Percentiles rank a stretch among this genome's conserved stretches.
Evolutionary conservation across 345 rosid species (phyloP).

Genomic region (Jatropha curcas): DNA sequence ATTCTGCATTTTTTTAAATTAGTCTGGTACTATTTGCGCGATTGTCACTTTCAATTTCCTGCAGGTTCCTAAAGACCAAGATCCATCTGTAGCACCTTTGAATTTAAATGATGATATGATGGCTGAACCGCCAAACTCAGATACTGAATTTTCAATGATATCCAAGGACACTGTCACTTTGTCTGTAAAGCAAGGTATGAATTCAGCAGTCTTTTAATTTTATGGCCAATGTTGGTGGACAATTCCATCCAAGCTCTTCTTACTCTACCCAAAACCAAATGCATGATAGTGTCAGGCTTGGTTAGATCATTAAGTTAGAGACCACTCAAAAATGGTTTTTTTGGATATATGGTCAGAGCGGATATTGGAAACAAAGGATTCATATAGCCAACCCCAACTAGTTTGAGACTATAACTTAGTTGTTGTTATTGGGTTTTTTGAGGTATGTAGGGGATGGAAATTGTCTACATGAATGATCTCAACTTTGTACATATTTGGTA

Average conservation of each 20-base stretch:
- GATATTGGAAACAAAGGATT: no score
- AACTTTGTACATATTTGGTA: background rate
- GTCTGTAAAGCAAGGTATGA: constrained; percentile 44
- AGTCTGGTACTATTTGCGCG: background rate
- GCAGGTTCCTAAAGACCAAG: constrained; percentile 40
- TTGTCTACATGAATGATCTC: background rate
- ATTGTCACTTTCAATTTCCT: background rate
- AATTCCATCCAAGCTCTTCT: background rate
- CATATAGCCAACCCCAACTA: no score
- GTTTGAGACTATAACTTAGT: no score
- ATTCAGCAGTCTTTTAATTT: background rate
- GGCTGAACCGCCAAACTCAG: constrained; percentile 28
- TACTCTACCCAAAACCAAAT: background rate
- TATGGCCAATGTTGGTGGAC: background rate
- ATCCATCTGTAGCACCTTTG: constrained; percentile 28
- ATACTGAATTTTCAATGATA: constrained; percentile 19
- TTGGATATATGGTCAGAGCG: no score
- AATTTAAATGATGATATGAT: constrained; percentile 40
- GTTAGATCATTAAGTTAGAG: background rate
- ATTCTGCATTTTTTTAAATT: background rate
- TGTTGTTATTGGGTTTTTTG: no score
- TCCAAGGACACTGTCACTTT: constrained; percentile 22
- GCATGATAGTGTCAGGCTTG: background rate
- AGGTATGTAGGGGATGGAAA: background rate
- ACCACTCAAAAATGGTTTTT: background rate